Conservation (phyloP, 768 basidiomycete species). For the Xerocomus brunneocitrinus region DNA sequence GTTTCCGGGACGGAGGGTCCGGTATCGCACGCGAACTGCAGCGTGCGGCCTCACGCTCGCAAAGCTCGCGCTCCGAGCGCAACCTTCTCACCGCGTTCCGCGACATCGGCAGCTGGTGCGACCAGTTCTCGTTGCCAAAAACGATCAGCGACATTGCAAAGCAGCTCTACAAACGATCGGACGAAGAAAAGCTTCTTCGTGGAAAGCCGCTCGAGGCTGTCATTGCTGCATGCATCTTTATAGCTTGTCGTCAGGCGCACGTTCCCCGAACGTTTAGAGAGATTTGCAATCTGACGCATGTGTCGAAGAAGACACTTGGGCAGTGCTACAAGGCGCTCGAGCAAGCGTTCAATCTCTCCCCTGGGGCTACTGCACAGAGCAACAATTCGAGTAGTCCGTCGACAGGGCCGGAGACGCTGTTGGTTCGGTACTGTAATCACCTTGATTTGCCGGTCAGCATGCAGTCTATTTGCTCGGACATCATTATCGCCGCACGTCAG, state of each 20-base stretch:
- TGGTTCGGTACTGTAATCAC: constrained; percentile 93
- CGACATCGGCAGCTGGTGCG: constrained; percentile 91
- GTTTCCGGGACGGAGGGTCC: constrained; percentile 91
- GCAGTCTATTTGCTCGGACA: constrained; percentile 78
- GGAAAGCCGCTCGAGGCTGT: constrained; percentile 91
- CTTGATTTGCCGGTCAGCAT: constrained; percentile 79
- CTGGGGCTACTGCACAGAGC: constrained; percentile 64
- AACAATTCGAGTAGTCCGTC: constrained; percentile 37
- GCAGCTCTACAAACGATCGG: constrained; percentile 94
- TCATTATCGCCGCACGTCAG: constrained; percentile 74
- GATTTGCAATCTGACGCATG: constrained; percentile 89
- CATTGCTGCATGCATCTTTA: constrained; percentile 97
- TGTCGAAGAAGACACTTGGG: constrained; percentile 92
- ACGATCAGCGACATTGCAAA: constrained; percentile 95
- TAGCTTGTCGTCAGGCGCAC: constrained; percentile 91
- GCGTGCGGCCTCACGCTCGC: constrained; percentile 81
- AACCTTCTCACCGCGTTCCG: constrained; percentile 86
- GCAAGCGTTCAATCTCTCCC: constrained; percentile 81
- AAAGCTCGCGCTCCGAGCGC: constrained; percentile 75
- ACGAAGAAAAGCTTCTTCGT: constrained; percentile 89
- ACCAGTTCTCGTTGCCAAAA: constrained; percentile 90
- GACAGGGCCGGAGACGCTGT: constrained; percentile 77
- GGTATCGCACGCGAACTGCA: constrained; percentile 90
- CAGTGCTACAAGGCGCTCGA: constrained; percentile 90
- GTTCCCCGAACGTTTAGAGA: constrained; percentile 96